phyloP scores from a whole-genome alignment of 2,329 filamentous ascomycete genomes.

The Lasiodiplodia citricola region DNA sequence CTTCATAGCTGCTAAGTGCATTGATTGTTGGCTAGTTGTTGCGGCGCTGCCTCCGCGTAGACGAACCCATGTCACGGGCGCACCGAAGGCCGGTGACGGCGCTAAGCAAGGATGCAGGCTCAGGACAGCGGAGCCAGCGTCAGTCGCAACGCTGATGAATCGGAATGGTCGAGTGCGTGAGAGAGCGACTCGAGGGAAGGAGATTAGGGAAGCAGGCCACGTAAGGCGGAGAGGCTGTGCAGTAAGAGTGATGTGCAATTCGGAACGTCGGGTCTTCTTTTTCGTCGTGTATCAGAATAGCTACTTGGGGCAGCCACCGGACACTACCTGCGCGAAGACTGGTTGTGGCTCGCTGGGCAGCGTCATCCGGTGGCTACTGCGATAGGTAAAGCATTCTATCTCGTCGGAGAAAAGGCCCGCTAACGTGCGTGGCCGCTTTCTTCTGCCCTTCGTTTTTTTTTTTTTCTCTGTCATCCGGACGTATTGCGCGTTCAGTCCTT shows the following conservation, averaged over 20 bases:
- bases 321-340: neutral
- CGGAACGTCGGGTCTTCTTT: neutral
- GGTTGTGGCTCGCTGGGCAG: neutral
- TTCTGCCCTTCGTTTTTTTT: neutral
- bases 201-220: neutral
- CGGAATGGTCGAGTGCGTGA: neutral
- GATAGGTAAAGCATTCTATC: neutral
- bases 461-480: neutral
- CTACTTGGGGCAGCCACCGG: neutral
- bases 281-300: slow-evolving; percentile 3
- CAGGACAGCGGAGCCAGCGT: neutral
- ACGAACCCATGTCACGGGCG: neutral
- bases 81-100: neutral
- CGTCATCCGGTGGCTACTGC: neutral
- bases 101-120: neutral
- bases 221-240: slow-evolving; percentile 20
- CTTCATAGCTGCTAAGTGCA: neutral
- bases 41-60: slow-evolving; percentile 7
- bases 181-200: neutral
- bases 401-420: neutral
- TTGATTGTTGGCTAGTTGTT: neutral
- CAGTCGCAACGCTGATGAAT: neutral
- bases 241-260: slow-evolving; percentile 1
- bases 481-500: neutral
- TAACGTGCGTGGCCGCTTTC: neutral